Evolutionary conservation across 371 early-diverging fungal genomes (phyloP).

Genomic region (Rhizopus stolonifer): DNA sequence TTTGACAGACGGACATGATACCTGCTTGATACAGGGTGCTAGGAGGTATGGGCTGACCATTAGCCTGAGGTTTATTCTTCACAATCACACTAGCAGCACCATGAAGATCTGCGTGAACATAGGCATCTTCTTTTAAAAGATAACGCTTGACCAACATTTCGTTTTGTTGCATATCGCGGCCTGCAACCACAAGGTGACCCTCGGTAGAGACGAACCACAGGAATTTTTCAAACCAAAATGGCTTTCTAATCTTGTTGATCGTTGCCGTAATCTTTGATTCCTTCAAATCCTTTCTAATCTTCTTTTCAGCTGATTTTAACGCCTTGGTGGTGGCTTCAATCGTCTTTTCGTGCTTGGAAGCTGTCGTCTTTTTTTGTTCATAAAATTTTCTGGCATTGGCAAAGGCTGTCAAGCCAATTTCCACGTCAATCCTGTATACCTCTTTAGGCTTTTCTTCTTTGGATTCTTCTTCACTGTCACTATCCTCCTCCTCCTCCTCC

Average conservation of each 20-base stretch:
- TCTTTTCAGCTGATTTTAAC: constrained; percentile 86
- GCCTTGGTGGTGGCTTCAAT: constrained; percentile 81
- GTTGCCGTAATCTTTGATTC: constrained; percentile 70
- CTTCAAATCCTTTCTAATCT: constrained; percentile 81
- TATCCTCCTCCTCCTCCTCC: constrained; percentile 38
- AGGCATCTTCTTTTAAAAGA: constrained; percentile 81
- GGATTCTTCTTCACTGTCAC: constrained; percentile 35
- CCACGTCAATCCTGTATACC: constrained; percentile 72
- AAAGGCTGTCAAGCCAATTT: constrained; percentile 83
- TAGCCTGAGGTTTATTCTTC: constrained; percentile 76
- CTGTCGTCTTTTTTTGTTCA: constrained; percentile 78
- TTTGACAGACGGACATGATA: constrained; percentile 94
- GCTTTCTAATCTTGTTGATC: constrained; percentile 86
- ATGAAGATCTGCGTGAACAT: constrained; percentile 96
- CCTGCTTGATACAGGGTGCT: constrained; percentile 95
- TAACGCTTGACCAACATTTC: constrained; percentile 94
- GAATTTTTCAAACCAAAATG: constrained; percentile 99
- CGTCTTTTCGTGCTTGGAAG: constrained; percentile 89
- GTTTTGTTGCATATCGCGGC: constrained; percentile 97
- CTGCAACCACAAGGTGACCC: constrained; percentile 94
- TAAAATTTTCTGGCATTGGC: constrained; percentile 94
- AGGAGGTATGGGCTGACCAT: constrained; percentile 76
- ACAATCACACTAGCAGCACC: constrained; percentile 95
- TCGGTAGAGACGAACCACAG: constrained; percentile 97
- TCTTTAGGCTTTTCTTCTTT: constrained; percentile 24